Base-by-base conservation (phyloP, 2,329 filamentous ascomycete species). In the Fusarium falciforme region DNA sequence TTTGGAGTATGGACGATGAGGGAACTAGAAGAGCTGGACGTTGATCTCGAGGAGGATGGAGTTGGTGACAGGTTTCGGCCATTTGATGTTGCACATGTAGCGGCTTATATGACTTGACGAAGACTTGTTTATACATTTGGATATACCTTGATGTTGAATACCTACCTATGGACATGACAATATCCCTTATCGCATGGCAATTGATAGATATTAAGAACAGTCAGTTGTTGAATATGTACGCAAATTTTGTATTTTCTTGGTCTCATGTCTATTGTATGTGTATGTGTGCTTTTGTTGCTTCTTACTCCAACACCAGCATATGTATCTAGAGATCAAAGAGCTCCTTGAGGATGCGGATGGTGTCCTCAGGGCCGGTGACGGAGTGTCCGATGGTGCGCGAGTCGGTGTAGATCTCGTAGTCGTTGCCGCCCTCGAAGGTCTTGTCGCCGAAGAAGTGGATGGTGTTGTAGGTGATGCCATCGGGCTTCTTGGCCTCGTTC, bases 401-500 rank as follows among this genome's bases (percentile, higher is more conserved):
- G 82, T 98, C 96, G 75, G 85, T 87, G 84, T 93, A 98, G 81
- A 99, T 98, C 87, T 98, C 96, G 82, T 92, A 96, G 85, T 99
- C 96, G 83, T 98, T 99, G 71, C 96, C 96, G 73, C 96, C 96
- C 82, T 92, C 85, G 81, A 91, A 92, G 29, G 94, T 94, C 92
- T 98, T 99, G 89, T 99, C 96, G 75, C 96, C 96, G 80, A 98
- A 99, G 89, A 98, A 98, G 88, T 98, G 96, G 77, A 98, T 93
- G 52, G 90, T 96, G 77, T 91, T 94, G 88, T 96, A 98, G 27
- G 91, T 85, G 73, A 97, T 87, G 72, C 93, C 92, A 79, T 90
- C 92, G 44, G 89, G 87, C 82, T 89, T 87, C 85, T 89, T 86
- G 73, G 93, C 92, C 83, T 98, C 95, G 73, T 89, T 89, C 85